These are phyloP conservation scores for Alternaria viburni DNA, from an alignment of 2,329 filamentous ascomycete species.

Conservation along the genomic window DNA sequence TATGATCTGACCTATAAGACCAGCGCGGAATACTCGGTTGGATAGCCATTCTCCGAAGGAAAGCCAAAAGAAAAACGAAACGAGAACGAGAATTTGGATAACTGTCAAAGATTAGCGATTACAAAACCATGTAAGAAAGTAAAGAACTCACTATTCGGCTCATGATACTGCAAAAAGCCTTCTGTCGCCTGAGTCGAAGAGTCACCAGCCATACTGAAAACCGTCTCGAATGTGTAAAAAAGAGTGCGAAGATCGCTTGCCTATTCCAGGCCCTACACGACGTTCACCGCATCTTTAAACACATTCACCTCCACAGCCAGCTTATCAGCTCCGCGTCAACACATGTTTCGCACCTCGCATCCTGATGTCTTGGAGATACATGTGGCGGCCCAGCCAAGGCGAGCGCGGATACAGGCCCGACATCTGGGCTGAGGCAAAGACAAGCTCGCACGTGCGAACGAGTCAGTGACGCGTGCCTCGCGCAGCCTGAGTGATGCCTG, in stretches of 20 bases:
- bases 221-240: neutral
- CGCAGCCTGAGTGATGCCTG: neutral
- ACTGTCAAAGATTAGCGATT: neutral
- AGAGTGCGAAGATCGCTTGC: neutral
- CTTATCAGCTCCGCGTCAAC: neutral
- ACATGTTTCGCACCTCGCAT: neutral
- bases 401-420: neutral
- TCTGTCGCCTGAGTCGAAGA: neutral
- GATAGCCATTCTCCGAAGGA: slow-evolving; percentile 16
- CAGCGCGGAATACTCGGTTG: slow-evolving; percentile 6
- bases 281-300: neutral
- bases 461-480: neutral
- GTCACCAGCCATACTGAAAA: neutral
- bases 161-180: neutral
- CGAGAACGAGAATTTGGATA: slow-evolving; percentile 10
- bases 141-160: neutral
- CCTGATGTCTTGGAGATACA: neutral
- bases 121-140: neutral
- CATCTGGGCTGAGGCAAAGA: neutral
- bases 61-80: slow-evolving; percentile 19
- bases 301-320: neutral
- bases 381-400: neutral
- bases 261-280: neutral
- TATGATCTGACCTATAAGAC: slow-evolving; percentile 9
- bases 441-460: neutral